Percentiles rank a stretch among this genome's conserved stretches.
phyloP scores from a whole-genome alignment of 1,284 basidiomycete species.

The Puccinia novopanici region DNA sequence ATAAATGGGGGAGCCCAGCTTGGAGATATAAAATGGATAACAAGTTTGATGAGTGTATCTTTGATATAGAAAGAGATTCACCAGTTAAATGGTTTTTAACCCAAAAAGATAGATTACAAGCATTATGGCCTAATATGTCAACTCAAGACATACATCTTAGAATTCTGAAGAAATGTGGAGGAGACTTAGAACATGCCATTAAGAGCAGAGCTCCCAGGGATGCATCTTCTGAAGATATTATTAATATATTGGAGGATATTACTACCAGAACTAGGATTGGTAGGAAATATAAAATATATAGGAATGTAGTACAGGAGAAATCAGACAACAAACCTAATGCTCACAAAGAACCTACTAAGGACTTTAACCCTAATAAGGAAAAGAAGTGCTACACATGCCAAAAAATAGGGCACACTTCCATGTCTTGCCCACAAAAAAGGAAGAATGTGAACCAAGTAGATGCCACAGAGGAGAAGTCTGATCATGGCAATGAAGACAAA shows the following conservation, averaged over 20 bases:
- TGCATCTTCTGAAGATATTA: constrained; percentile 3
- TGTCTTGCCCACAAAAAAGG: background rate
- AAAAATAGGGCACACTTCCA: background rate
- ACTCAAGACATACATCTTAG: background rate
- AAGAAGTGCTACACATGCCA: background rate
- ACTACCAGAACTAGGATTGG: background rate
- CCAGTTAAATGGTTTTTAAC: background rate
- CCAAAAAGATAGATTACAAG: background rate
- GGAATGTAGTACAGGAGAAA: background rate
- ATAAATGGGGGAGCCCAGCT: constrained; percentile 2
- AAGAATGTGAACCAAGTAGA: constrained; percentile 14
- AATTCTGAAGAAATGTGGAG: constrained; percentile 11
- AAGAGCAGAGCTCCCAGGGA: constrained; percentile 1
- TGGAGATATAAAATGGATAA: constrained; percentile 8
- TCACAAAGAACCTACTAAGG: background rate
- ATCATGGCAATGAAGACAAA: background rate
- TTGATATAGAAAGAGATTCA: background rate
- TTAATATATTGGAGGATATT: constrained; percentile 4
- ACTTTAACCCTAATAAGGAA: background rate
- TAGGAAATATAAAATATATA: background rate
- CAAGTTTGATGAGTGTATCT: background rate
- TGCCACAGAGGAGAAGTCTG: background rate
- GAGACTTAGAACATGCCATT: background rate
- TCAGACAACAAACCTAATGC: background rate
- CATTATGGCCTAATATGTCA: background rate